Evolutionary conservation across 208 protist genomes (phyloP), one percentile per base, ranked within the genome.

Genomic region (Trypanosoma caninum): DNA sequence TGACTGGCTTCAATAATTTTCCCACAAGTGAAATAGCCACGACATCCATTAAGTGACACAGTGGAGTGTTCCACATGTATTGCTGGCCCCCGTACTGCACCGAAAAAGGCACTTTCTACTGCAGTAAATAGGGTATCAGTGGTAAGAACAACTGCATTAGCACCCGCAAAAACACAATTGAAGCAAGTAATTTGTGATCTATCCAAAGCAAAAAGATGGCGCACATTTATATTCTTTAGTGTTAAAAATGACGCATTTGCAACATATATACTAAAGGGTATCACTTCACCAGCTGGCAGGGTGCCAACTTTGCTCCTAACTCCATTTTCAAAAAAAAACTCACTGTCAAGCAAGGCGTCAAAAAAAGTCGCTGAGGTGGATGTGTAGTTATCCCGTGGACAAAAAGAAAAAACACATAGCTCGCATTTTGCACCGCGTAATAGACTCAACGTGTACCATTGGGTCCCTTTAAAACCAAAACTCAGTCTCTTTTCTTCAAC

Each of bases 81-180:
- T 16, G 65, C 65, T 16, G 65, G 50, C 10, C 65, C 65, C 4
- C 34, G 23, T 25, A 65, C 57, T 18, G 65, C 37, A 10, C 65
- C 40, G 14, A 71, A 46, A 59, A 71, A 59, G 2, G 41, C 38
- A 46, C 57, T 46, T 18, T 59, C 38, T 27, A 25, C 27, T 0
- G 65, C 65, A 28, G 30, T 11, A 0, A 71, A 22, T 9, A 38
- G 42, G 30, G 50, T 65, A 5, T 34, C 42, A 2, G 25, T n/a
- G 22, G 0, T 42, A 9, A 71, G 11, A 8, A 37, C 22, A 3
- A 65, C 65, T 0, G 65, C 56, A 6, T 71, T 33, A 11, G 57
- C 31, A n/a, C 65, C 65, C 13, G 65, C 65, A 53, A 71, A 65
- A 20, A 45, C 46, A 46, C 65, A 71, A 9, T n/a, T 47, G 14